These are phyloP conservation scores for Phytomonas francai DNA, from an alignment of 208 protist genomes.

Conservation along the genomic window DNA sequence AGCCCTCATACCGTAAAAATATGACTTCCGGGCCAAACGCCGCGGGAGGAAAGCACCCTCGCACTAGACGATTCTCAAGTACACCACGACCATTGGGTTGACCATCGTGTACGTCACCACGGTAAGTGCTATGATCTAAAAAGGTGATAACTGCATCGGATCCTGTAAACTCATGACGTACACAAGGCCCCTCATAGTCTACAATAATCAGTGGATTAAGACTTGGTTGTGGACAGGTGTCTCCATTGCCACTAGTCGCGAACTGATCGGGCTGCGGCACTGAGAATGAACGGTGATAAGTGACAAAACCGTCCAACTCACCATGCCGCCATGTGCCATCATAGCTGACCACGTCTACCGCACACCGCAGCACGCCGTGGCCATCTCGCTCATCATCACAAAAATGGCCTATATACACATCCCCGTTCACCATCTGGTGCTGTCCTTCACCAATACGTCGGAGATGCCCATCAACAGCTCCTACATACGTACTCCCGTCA, in stretches of 20 bases:
- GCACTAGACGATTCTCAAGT: conserved; percentile 33
- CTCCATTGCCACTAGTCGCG: not conserved
- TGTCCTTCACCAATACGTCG: conserved; percentile 51
- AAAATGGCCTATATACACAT: conserved; percentile 61
- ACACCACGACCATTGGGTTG: conserved; percentile 41
- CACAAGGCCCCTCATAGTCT: conserved; percentile 55
- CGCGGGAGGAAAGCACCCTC: not conserved
- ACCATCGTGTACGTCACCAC: conserved; percentile 44
- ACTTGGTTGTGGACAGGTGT: conserved; percentile 7
- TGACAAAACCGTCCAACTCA: conserved; percentile 32
- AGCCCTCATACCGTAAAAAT: conserved; percentile 61
- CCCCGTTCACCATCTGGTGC: conserved; percentile 34
- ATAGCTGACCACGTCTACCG: conserved; percentile 26
- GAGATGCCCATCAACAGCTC: conserved; percentile 34
- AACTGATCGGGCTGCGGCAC: not conserved
- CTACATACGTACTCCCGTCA: conserved; percentile 54
- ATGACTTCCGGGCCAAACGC: conserved; percentile 22
- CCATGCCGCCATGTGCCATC: conserved; percentile 45
- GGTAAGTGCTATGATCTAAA: conserved; percentile 56
- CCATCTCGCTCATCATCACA: conserved; percentile 36
- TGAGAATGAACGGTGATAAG: conserved; percentile 1
- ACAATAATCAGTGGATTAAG: conserved; percentile 13
- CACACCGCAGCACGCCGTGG: conserved; percentile 32
- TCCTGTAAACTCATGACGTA: conserved; percentile 53
- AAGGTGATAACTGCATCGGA: conserved; percentile 27